Percentiles rank a stretch among this genome's conserved stretches.
These are phyloP conservation scores for Jamesozyma piceae DNA, from an alignment of 805 yeast species.

Conservation along the genomic window DNA sequence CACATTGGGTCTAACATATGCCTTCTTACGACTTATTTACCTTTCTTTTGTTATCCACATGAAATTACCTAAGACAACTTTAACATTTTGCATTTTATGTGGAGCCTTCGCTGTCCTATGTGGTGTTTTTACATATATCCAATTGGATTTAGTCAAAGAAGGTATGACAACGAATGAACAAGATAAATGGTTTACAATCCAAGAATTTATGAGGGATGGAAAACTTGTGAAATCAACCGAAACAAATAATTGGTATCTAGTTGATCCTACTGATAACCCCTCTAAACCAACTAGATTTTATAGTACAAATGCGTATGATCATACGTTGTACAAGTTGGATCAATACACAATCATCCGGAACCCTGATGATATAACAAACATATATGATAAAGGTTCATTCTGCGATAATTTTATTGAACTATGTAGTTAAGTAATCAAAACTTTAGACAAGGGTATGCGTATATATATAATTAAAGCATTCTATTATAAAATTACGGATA, in stretches of 20 bases:
- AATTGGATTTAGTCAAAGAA: constrained; percentile 41
- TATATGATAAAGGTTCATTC: constrained; percentile 26
- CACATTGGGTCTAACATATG: constrained; percentile 37
- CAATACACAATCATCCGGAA: constrained; percentile 9
- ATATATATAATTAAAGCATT: not conserved
- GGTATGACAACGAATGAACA: constrained; percentile 74
- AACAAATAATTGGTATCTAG: constrained; percentile 14
- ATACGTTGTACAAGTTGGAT: constrained; percentile 9
- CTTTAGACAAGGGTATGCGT: not conserved
- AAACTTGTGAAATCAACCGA: constrained; percentile 22
- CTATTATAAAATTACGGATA: not conserved
- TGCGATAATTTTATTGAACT: constrained; percentile 19
- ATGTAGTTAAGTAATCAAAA: constrained; percentile 2
- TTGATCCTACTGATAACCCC: constrained; percentile 4
- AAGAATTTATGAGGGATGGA: constrained; percentile 39
- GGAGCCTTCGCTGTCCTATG: constrained; percentile 37
- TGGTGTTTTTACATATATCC: constrained; percentile 36
- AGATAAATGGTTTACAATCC: constrained; percentile 61
- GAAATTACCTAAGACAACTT: constrained; percentile 15
- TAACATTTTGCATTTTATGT: constrained; percentile 38
- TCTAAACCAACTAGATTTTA: constrained; percentile 9
- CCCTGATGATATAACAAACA: constrained; percentile 19
- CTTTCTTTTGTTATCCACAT: constrained; percentile 5
- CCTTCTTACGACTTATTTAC: constrained; percentile 24
- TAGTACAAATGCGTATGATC: constrained; percentile 28